A percentile compares a stretch with the other conserved stretches of the same genome.
These are phyloP conservation scores for Umbelopsis isabellina DNA, from an alignment of 192 early-diverging fungal genomes.

Conservation along the genomic window DNA sequence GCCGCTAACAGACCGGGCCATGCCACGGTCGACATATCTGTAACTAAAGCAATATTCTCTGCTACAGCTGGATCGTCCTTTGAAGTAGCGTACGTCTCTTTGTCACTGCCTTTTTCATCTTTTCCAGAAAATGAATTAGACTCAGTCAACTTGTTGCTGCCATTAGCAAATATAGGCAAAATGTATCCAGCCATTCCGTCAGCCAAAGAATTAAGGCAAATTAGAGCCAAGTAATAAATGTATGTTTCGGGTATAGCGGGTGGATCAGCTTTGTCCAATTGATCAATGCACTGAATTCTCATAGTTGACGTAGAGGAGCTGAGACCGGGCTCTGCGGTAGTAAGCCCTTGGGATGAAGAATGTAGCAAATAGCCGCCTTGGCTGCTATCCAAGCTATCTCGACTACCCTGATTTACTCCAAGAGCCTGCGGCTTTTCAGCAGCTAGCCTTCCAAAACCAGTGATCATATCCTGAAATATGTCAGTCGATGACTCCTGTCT, in stretches of 20 bases:
- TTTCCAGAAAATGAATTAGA: slow-evolving; percentile 21
- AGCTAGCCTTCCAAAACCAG: slow-evolving; percentile 73
- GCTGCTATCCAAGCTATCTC: slow-evolving; percentile 43
- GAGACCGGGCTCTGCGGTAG: slow-evolving; percentile 42
- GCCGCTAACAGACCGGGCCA: slow-evolving; percentile 82
- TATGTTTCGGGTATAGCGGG: slow-evolving; percentile 91
- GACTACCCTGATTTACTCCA: slow-evolving; percentile 43
- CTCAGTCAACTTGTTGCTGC: slow-evolving; percentile 24
- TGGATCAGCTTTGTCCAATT: slow-evolving; percentile 92
- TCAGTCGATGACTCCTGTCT: slow-evolving; percentile 71
- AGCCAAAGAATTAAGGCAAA: slow-evolving; percentile 68
- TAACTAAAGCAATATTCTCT: slow-evolving; percentile 61
- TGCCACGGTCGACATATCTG: slow-evolving; percentile 77
- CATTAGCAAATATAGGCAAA: slow-evolving; percentile 59
- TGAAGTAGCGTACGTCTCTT: slow-evolving; percentile 28
- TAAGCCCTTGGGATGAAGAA: slow-evolving; percentile 9
- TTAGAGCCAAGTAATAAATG: slow-evolving; percentile 76
- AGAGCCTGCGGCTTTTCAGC: slow-evolving; percentile 68
- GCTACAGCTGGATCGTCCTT: slow-evolving; percentile 28
- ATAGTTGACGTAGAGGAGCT: slow-evolving; percentile 57
- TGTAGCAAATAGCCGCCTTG: slow-evolving; percentile 6
- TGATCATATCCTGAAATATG: slow-evolving; percentile 82
- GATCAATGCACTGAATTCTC: slow-evolving; percentile 81
- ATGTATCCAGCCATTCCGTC: slow-evolving; percentile 71
- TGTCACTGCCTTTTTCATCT: background rate